Conservation (phyloP, 768 basidiomycete species). For the Lentinula sp. region DNA sequence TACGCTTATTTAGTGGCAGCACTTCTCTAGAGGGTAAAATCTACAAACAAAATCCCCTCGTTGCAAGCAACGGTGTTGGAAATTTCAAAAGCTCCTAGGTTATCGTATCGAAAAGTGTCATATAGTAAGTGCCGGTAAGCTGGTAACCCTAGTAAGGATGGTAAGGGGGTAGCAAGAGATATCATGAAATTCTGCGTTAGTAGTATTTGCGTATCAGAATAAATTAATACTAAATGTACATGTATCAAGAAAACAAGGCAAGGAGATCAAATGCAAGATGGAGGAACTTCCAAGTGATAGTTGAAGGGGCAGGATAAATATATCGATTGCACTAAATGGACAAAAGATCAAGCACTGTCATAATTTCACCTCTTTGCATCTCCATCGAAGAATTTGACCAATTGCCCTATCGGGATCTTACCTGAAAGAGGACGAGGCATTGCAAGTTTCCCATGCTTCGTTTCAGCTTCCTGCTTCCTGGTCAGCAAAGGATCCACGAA, state of each 20-base stretch:
- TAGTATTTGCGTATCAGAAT: not conserved
- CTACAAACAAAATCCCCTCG: no score
- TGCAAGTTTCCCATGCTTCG: constrained; percentile 27
- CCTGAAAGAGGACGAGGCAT: constrained; percentile 40
- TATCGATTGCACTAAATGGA: not conserved
- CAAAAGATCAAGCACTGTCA: not conserved
- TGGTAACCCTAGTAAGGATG: not conserved
- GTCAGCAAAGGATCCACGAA: constrained; percentile 77
- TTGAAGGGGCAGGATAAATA: not conserved
- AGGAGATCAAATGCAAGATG: not conserved
- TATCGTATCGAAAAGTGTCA: no score
- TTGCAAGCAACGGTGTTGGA: no score
- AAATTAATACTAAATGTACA: not conserved
- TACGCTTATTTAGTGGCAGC: not conserved
- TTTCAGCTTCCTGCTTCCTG: constrained; percentile 56
- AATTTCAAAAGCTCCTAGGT: no score
- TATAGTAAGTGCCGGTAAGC: no score
- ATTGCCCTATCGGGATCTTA: constrained; percentile 69
- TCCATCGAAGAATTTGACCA: constrained; percentile 81
- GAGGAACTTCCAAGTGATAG: not conserved
- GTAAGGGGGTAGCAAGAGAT: not conserved
- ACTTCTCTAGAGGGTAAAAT: not conserved
- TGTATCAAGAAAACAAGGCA: not conserved
- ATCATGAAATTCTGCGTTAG: not conserved
- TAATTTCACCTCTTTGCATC: constrained; percentile 27